Percentiles rank a stretch among this genome's conserved stretches.
phyloP scores from a whole-genome alignment of 2,329 filamentous ascomycete genomes.

The Penicillium sp. region DNA sequence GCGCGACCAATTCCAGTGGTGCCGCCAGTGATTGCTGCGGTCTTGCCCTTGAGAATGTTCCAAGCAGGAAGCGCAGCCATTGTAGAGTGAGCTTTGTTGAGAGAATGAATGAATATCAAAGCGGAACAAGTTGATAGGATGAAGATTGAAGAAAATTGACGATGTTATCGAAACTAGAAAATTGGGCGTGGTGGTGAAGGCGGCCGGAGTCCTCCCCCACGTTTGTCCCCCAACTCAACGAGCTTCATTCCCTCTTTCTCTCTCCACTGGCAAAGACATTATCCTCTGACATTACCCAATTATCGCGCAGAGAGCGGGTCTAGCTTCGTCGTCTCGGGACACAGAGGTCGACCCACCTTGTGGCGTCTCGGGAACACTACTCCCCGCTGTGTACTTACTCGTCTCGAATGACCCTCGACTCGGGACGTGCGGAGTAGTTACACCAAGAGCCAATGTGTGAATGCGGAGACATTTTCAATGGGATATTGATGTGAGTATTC shows the following conservation, averaged over 20 bases:
- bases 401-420: not conserved
- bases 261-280: too few relatives aligned
- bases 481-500: not conserved
- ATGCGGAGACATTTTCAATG: not conserved
- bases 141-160: too few relatives aligned
- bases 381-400: too few relatives aligned
- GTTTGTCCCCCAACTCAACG: too few relatives aligned
- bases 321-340: not conserved
- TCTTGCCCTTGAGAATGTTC: conserved; percentile 23
- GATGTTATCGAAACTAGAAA: too few relatives aligned
- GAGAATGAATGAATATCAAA: not conserved
- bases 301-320: not conserved
- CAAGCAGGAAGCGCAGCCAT: conserved; percentile 24
- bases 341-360: not conserved
- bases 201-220: too few relatives aligned
- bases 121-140: not conserved
- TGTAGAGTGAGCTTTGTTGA: not conserved
- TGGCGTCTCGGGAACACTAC: not conserved
- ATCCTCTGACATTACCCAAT: not conserved
- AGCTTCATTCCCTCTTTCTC: too few relatives aligned
- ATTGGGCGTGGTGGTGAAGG: too few relatives aligned
- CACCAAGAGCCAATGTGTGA: not conserved
- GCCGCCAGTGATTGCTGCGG: conserved; percentile 20
- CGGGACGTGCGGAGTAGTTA: too few relatives aligned
- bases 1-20: conserved; percentile 23